These are phyloP conservation scores for Leishmania gerbilli DNA, from an alignment of 208 protist species.

Conservation along the genomic window DNA sequence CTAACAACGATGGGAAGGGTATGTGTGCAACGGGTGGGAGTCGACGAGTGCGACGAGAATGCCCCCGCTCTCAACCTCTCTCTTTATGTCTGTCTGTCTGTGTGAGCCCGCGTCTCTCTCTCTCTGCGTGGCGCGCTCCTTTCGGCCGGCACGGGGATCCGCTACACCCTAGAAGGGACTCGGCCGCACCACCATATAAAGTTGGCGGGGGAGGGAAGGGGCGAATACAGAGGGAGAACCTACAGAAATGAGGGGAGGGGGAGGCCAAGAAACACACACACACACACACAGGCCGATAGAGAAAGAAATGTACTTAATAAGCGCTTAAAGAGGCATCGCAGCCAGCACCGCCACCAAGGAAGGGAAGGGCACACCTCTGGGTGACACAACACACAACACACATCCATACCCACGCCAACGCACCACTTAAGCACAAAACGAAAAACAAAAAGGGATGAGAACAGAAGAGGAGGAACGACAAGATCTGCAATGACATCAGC, in stretches of 20 bases:
- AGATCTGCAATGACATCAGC: background rate
- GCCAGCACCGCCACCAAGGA: conserved; percentile 9
- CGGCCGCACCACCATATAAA: background rate
- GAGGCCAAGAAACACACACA: background rate
- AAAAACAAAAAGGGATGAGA: background rate
- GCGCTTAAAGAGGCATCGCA: background rate
- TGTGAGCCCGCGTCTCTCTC: background rate
- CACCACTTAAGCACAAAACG: background rate
- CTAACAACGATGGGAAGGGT: background rate
- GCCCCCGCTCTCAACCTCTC: background rate
- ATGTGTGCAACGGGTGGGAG: background rate
- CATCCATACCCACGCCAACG: too few relatives aligned
- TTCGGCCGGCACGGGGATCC: background rate
- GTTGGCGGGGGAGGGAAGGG: background rate
- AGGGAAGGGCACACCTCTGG: background rate
- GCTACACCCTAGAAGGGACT: background rate
- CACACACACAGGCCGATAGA: background rate
- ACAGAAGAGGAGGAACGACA: conserved; percentile 21
- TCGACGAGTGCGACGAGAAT: background rate
- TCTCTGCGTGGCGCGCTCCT: background rate
- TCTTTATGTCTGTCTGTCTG: background rate
- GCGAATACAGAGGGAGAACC: conserved; percentile 12
- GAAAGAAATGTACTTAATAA: background rate
- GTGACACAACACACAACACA: background rate
- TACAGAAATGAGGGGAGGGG: background rate